These are phyloP conservation scores for Kwoniella sp. DNA, from an alignment of 768 basidiomycete species.

Conservation along the genomic window DNA sequence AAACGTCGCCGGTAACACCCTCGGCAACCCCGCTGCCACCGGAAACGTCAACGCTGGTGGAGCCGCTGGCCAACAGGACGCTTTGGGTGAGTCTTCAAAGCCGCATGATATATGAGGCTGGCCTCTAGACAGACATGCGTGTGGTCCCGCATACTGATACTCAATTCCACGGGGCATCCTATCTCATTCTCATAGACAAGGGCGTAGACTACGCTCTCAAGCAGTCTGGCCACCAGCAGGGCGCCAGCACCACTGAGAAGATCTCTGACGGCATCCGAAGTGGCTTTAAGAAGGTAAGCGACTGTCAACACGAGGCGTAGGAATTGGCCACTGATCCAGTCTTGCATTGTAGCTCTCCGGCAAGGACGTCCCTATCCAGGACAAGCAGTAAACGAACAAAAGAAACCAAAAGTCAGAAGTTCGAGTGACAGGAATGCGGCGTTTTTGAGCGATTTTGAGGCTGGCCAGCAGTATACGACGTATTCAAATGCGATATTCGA, in stretches of 20 bases:
- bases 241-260: constrained; percentile 36
- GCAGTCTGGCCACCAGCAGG: constrained; percentile 29
- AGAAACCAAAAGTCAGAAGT: not conserved
- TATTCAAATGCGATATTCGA: not conserved
- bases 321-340: not conserved
- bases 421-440: not conserved
- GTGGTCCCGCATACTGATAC: not conserved
- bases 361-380: constrained; percentile 34
- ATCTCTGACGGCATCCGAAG: constrained; percentile 42
- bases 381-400: constrained; percentile 18
- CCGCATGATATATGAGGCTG: not conserved
- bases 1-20: not conserved
- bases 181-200: constrained; percentile 14
- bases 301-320: no score
- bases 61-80: constrained; percentile 25
- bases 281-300: constrained; percentile 37
- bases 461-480: not conserved
- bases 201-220: constrained; percentile 28
- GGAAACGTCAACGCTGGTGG: not conserved
- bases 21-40: not conserved
- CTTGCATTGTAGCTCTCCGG: constrained; percentile 23
- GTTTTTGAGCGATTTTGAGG: no score
- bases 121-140: not conserved
- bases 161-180: not conserved
- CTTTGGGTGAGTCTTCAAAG: constrained; percentile 30